phyloP scores from a whole-genome alignment of 1,284 basidiomycete genomes.

The Polyporus tsugae region DNA sequence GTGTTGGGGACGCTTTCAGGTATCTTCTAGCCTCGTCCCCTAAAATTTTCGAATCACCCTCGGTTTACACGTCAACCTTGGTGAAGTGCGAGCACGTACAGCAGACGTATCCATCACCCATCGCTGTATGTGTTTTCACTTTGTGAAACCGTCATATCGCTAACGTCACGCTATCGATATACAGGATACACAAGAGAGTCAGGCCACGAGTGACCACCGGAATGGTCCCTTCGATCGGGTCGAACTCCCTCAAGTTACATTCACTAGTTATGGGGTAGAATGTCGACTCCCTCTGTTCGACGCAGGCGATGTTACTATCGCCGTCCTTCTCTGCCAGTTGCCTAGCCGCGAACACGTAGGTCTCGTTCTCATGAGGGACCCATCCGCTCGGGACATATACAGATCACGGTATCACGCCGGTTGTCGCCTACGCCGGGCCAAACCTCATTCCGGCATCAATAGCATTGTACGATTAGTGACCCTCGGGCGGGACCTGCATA shows the following conservation, averaged over 20 bases:
- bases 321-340: neutral
- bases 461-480: neutral
- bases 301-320: neutral
- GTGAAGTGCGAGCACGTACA: neutral
- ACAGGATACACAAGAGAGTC: neutral
- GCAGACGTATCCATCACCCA: neutral
- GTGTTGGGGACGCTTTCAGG: neutral
- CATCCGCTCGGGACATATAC: neutral
- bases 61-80: neutral
- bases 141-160: neutral
- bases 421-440: neutral
- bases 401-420: neutral
- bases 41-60: neutral
- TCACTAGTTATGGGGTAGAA: neutral
- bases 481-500: neutral
- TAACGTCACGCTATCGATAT: neutral
- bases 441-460: neutral
- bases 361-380: constrained; percentile 1
- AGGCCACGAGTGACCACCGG: neutral
- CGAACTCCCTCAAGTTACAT: neutral
- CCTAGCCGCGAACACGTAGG: neutral
- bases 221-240: neutral
- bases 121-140: neutral
- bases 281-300: neutral
- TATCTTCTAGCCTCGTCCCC: constrained; percentile 8